Base-by-base conservation (phyloP, 139 green algal genomes). In the Chlorella sp. region DNA sequence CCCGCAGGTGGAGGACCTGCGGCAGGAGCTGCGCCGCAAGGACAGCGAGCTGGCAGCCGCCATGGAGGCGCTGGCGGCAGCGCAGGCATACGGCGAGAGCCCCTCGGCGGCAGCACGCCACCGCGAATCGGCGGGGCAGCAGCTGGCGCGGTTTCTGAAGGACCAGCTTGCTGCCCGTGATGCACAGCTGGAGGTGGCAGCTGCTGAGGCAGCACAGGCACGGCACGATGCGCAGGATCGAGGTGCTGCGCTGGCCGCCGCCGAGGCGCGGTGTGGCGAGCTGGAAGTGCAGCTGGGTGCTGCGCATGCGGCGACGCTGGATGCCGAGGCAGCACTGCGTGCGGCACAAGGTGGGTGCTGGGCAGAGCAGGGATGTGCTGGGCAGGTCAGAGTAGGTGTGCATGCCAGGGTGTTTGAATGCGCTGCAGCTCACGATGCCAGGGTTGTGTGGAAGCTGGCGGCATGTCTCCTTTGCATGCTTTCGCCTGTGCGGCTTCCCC, bases 91-190 rank as follows among this genome's bases (percentile, higher is more conserved):
- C 19, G 36, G 48, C n/a, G 57, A 60, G n/a, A 87, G 68, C 76
- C 78, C 57, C 3, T 0, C 42, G 28, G 0, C 57, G 5, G 15
- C 61, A 36, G 22, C 34, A 12, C 57, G 48, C 16, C 88, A 78
- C 79, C 68, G 64, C 32, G 83, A 89, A 53, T 83, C 89, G 39
- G 83, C 93, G 3, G 83, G 86, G 16, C 91, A 92, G 34, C 89
- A 93, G 78, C 86, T 95, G 73, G 81, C 88, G 15, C 89, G 90
- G 30, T 92, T 88, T n/a, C n/a, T 95, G 19, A 94, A 95, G 22
- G 87, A 92, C 60, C 88, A 95, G 87, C 39, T 87, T 7, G 68
- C 87, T 64, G 71, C 86, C 36, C 68, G 64, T 3, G 87, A 93
- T 22, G 71, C 90, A 68, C 64, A 88, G 78, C 66, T 83, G 32